Conservation (phyloP, 1,284 basidiomycete species). For the Vanrija humicola region DNA sequence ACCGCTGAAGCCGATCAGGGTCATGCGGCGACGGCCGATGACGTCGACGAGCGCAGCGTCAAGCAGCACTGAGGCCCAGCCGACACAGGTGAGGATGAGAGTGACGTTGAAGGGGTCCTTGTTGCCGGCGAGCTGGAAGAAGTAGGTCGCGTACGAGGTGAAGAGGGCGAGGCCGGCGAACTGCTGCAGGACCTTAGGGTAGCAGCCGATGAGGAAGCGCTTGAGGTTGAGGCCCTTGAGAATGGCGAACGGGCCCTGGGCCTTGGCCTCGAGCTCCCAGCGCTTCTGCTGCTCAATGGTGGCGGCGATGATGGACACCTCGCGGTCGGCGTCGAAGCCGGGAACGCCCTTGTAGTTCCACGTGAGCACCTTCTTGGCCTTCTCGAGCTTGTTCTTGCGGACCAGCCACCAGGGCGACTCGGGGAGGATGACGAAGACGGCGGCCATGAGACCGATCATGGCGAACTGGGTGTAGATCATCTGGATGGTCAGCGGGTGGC, state of each 20-base stretch:
- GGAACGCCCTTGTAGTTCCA: slow-evolving; percentile 12
- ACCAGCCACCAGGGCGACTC: slow-evolving; percentile 36
- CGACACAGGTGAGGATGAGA: slow-evolving; percentile 32
- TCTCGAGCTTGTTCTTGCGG: slow-evolving; percentile 19
- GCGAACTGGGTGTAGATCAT: slow-evolving; percentile 29
- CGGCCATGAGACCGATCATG: slow-evolving; percentile 25
- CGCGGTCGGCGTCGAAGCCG: slow-evolving; percentile 18
- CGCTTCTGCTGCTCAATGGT: slow-evolving; percentile 24
- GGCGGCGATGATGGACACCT: slow-evolving; percentile 23
- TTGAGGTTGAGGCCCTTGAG: slow-evolving; percentile 26
- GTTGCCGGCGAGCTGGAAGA: slow-evolving; percentile 32
- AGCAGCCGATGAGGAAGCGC: slow-evolving; percentile 29
- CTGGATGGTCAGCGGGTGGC: slow-evolving; percentile 6
- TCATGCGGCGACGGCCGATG: slow-evolving; percentile 27
- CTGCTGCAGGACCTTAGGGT: slow-evolving; percentile 30
- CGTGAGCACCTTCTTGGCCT: slow-evolving; percentile 18
- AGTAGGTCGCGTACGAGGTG: slow-evolving; percentile 25
- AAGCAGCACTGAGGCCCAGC: slow-evolving; percentile 19
- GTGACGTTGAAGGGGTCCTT: slow-evolving; percentile 31
- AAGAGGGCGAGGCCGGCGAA: slow-evolving; percentile 23
- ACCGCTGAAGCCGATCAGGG: slow-evolving; percentile 10
- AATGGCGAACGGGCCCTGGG: slow-evolving; percentile 16
- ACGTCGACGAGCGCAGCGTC: slow-evolving; percentile 17
- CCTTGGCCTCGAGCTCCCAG: slow-evolving; percentile 8
- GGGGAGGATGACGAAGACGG: slow-evolving; percentile 31